phyloP scores from a whole-genome alignment of 306 rosid species.

The Canavalia ensiformis region DNA sequence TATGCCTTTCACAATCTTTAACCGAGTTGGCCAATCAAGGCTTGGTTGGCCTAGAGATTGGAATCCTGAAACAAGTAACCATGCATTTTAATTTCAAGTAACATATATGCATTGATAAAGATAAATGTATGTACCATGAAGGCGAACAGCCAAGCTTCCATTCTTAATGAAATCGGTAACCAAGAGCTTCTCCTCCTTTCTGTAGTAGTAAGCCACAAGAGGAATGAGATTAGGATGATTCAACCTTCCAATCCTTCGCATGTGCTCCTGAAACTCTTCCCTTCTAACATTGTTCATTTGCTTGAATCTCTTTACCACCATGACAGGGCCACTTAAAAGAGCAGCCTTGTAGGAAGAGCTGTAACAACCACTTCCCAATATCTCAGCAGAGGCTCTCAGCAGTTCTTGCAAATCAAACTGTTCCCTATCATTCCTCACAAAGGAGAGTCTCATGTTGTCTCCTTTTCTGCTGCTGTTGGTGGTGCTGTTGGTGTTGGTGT shows the following conservation, averaged over 20 bases:
- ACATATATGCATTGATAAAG: too few species aligned
- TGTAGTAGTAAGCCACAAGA: constrained; percentile 81
- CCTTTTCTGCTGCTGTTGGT: constrained; percentile 40
- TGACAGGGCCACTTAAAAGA: constrained; percentile 57
- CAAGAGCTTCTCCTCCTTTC: constrained; percentile 89
- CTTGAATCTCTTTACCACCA: constrained; percentile 90
- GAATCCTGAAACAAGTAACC: constrained; percentile 54
- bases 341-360: constrained; percentile 91
- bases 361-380: constrained; percentile 78
- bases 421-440: constrained; percentile 75
- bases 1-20: constrained; percentile 79
- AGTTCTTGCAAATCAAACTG: constrained; percentile 77
- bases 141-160: constrained; percentile 80
- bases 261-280: constrained; percentile 81
- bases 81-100: not conserved
- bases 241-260: constrained; percentile 81
- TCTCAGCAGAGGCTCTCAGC: constrained; percentile 82
- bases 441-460: constrained; percentile 62
- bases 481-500: constrained; percentile 9
- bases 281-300: constrained; percentile 85
- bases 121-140: constrained; percentile 61
- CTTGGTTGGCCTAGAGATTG: constrained; percentile 58
- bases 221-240: constrained; percentile 81
- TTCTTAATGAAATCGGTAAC: constrained; percentile 60
- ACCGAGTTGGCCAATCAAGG: constrained; percentile 76